phyloP scores from a whole-genome alignment of 2,329 filamentous ascomycete species.

The Sclerotinia sclerotiorum region DNA sequence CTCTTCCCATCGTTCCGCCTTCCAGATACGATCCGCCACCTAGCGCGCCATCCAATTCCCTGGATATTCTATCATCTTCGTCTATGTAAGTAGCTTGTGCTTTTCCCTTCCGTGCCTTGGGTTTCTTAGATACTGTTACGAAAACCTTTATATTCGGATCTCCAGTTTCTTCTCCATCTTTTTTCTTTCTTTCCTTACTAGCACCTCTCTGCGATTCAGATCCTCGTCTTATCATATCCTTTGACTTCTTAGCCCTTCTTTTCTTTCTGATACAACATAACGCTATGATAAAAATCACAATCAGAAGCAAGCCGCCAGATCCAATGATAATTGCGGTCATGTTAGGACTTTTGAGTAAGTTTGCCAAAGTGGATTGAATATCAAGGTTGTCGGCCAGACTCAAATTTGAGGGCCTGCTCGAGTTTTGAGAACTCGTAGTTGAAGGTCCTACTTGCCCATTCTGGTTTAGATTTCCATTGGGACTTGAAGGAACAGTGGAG shows the following conservation, averaged over 20 bases:
- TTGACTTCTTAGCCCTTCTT: not conserved
- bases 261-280: conserved; percentile 1
- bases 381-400: not conserved
- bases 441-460: not conserved
- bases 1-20: conserved; percentile 1
- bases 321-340: not conserved
- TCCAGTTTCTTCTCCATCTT: not conserved
- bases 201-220: not conserved
- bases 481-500: not conserved
- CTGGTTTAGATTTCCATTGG: not conserved
- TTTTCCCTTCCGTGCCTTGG: not conserved
- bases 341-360: not conserved
- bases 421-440: no score
- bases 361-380: not conserved
- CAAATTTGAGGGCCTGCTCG: not conserved
- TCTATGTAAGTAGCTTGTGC: not conserved
- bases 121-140: not conserved
- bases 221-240: not conserved
- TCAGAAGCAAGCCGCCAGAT: no score
- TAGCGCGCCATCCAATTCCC: conserved; percentile 9
- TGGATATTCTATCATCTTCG: conserved; percentile 4
- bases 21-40: conserved; percentile 4
- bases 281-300: not conserved
- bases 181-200: not conserved
- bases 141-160: not conserved